A percentile compares a stretch with the other conserved stretches of the same genome.
These are phyloP conservation scores for Magnusiomyces fungicola DNA, from an alignment of 1,139 yeast genomes.

Conservation along the genomic window DNA sequence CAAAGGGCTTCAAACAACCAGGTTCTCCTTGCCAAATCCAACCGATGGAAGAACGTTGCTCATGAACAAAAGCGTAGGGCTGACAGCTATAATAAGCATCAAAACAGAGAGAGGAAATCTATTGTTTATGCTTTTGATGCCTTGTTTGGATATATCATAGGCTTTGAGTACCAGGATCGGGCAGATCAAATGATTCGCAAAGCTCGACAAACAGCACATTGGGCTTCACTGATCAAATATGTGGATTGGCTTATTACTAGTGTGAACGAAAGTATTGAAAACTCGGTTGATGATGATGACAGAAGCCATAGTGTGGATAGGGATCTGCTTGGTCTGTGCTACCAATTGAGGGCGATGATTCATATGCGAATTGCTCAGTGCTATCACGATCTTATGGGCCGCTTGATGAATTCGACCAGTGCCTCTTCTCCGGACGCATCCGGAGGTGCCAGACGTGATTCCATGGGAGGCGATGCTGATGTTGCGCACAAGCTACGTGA, in stretches of 20 bases:
- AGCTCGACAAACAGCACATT: constrained; percentile 28
- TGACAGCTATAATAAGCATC: constrained; percentile 24
- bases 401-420: background rate
- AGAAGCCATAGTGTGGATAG: constrained; percentile 3
- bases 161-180: constrained; percentile 37
- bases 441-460: background rate
- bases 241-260: constrained; percentile 25
- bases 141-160: constrained; percentile 34
- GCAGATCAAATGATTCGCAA: constrained; percentile 24
- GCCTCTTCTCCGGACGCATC: background rate
- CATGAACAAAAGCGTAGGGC: constrained; percentile 32
- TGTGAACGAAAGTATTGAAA: constrained; percentile 20
- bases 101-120: constrained; percentile 25
- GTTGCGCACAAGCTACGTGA: constrained; percentile 10
- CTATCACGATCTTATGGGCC: constrained; percentile 12
- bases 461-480: background rate
- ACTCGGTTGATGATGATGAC: too few species aligned
- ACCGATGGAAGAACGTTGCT: constrained; percentile 31
- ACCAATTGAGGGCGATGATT: constrained; percentile 33
- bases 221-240: constrained; percentile 35
- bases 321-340: constrained; percentile 31
- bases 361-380: constrained; percentile 27
- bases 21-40: constrained; percentile 20
- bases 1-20: constrained; percentile 25
- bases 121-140: constrained; percentile 32